These are phyloP conservation scores for Kodamaea kaohsiungensis DNA, from an alignment of 805 yeast species.

Conservation along the genomic window DNA sequence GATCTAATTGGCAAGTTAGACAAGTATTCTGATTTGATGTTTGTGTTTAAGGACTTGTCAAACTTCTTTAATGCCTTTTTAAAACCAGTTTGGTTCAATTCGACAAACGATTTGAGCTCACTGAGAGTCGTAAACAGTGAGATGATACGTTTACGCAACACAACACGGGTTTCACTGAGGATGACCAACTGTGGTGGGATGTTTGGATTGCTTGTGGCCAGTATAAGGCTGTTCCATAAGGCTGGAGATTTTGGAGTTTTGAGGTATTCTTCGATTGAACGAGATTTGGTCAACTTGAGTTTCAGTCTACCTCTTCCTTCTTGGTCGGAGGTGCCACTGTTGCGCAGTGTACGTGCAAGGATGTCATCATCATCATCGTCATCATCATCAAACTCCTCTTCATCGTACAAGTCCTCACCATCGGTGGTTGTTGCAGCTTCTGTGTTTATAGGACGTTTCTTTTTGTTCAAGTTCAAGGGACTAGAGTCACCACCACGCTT, in stretches of 20 bases:
- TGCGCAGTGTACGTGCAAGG: slow-evolving; percentile 17
- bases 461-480: slow-evolving; percentile 1
- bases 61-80: slow-evolving; percentile 55
- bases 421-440: slow-evolving; percentile 35
- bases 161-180: slow-evolving; percentile 51
- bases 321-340: slow-evolving; percentile 9
- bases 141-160: slow-evolving; percentile 47
- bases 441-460: slow-evolving; percentile 18
- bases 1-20: slow-evolving; percentile 46
- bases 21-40: slow-evolving; percentile 43
- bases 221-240: slow-evolving; percentile 31
- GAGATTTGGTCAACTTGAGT: slow-evolving; percentile 10
- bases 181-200: slow-evolving; percentile 35
- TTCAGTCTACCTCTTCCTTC: slow-evolving; percentile 5
- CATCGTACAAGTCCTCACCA: slow-evolving; percentile 31
- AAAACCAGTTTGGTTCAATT: slow-evolving; percentile 54
- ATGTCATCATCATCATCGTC: slow-evolving; percentile 24
- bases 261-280: slow-evolving; percentile 36
- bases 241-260: slow-evolving; percentile 38
- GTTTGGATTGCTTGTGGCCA: slow-evolving; percentile 15
- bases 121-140: slow-evolving; percentile 46
- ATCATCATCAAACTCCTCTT: slow-evolving; percentile 32
- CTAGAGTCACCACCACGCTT: slow-evolving; percentile 1
- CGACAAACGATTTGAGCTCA: slow-evolving; percentile 52
- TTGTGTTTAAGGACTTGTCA: slow-evolving; percentile 50